phyloP scores from a whole-genome alignment of 139 green algal genomes.

The Microglena sp. region DNA sequence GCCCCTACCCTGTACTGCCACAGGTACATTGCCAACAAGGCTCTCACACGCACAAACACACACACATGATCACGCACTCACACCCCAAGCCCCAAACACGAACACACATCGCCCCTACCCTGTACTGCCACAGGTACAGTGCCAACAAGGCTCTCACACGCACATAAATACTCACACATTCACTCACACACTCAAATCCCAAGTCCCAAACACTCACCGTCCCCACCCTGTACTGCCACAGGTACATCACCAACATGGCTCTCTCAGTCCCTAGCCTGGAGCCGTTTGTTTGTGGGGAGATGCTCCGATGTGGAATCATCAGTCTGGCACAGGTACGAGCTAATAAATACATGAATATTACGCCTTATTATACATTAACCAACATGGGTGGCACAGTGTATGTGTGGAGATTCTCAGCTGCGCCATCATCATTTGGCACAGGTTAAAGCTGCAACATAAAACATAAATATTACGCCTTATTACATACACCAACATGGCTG shows the following conservation, averaged over 20 bases:
- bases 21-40: no score
- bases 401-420: neutral
- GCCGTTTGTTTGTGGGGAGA: constrained; percentile 19
- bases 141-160: neutral
- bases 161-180: no score
- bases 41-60: no score
- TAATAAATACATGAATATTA: neutral
- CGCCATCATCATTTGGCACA: neutral
- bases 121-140: no score
- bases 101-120: no score
- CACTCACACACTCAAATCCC: neutral
- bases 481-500: neutral
- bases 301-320: constrained; percentile 18
- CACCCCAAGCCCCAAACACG: no score
- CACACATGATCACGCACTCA: no score
- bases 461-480: no score
- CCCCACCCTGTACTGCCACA: no score
- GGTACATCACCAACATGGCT: neutral
- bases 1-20: no score
- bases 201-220: neutral
- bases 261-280: constrained; percentile 28
- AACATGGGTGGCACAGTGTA: neutral
- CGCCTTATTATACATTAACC: neutral
- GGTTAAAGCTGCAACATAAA: neutral
- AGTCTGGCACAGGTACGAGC: constrained; percentile 16